phyloP scores from a whole-genome alignment of 805 yeast species.

The Myxozyma kluyveri region DNA sequence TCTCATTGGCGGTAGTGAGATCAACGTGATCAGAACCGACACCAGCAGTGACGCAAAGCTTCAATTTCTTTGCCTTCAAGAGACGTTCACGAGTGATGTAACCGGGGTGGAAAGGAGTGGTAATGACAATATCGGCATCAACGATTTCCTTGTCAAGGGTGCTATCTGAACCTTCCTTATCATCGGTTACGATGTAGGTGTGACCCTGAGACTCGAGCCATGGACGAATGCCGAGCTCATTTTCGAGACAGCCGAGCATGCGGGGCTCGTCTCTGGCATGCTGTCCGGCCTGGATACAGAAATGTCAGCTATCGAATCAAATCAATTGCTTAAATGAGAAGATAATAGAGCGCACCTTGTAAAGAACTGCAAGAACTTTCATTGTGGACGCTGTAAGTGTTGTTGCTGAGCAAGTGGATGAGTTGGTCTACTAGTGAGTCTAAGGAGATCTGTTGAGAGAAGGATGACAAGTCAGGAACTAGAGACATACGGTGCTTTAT shows the following conservation, averaged over 20 bases:
- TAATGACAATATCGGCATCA: constrained; percentile 71
- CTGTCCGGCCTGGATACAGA: constrained; percentile 23
- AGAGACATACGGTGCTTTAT: too few relatives aligned
- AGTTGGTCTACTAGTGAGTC: too few relatives aligned
- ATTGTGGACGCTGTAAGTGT: too few relatives aligned
- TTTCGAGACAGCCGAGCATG: constrained; percentile 68
- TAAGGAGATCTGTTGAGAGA: too few relatives aligned
- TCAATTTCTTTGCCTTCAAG: constrained; percentile 66
- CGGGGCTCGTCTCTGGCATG: constrained; percentile 61
- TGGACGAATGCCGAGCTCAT: constrained; percentile 66
- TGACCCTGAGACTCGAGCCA: constrained; percentile 69
- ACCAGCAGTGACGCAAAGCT: constrained; percentile 73
- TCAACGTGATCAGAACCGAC: constrained; percentile 83
- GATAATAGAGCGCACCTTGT: constrained; percentile 12
- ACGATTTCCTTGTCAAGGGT: constrained; percentile 61
- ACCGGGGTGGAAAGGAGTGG: constrained; percentile 83
- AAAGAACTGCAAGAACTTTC: constrained; percentile 41
- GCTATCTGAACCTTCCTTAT: constrained; percentile 62
- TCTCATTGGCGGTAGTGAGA: constrained; percentile 62
- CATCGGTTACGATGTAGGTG: constrained; percentile 59
- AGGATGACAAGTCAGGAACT: too few relatives aligned
- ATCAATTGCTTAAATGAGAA: too few relatives aligned
- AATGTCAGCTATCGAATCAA: not conserved
- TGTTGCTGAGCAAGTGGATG: too few relatives aligned
- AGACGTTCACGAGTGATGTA: constrained; percentile 67